Evolutionary conservation across 2,329 filamentous ascomycete species (phyloP).

Genomic region (Trichoderma koningii): DNA sequence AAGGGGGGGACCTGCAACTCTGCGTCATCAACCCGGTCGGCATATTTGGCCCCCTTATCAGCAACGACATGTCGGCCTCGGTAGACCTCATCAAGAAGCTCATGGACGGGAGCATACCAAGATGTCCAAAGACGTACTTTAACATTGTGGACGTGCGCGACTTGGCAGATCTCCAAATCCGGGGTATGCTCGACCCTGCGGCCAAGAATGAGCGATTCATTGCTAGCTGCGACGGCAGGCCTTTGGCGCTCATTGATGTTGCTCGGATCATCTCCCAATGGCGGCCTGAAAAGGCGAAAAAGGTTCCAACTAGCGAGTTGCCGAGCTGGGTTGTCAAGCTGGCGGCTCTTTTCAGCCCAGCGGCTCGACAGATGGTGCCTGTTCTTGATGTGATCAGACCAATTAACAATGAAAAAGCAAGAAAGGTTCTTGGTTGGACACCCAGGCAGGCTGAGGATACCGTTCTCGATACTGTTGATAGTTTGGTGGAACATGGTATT

Average conservation of each 20-base stretch:
- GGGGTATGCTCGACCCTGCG: slow-evolving; percentile 14
- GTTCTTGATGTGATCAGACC: slow-evolving; percentile 1
- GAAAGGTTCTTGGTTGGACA: not conserved
- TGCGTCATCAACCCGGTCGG: slow-evolving; percentile 35
- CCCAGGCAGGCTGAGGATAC: not conserved
- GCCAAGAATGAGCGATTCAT: slow-evolving; percentile 36
- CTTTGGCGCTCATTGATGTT: slow-evolving; percentile 2
- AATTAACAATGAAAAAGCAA: not conserved
- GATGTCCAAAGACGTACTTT: slow-evolving; percentile 31
- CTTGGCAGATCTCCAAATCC: slow-evolving; percentile 35
- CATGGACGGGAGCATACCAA: slow-evolving; percentile 3
- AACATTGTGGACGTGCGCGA: slow-evolving; percentile 38
- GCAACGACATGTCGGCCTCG: slow-evolving; percentile 26
- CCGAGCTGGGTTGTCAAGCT: slow-evolving; percentile 10
- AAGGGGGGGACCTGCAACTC: slow-evolving; percentile 35
- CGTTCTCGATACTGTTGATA: slow-evolving; percentile 10
- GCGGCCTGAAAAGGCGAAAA: slow-evolving; percentile 1
- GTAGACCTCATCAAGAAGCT: slow-evolving; percentile 8
- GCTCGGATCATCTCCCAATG: slow-evolving; percentile 11
- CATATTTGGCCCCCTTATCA: slow-evolving; percentile 38
- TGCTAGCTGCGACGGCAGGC: slow-evolving; percentile 27
- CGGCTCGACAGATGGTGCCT: slow-evolving; percentile 4
- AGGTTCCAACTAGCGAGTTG: slow-evolving; percentile 8
- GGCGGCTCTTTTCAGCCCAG: slow-evolving; percentile 7
- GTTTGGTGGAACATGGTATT: not conserved